These are phyloP conservation scores for Lactarius trivialis DNA, from an alignment of 768 basidiomycete species.

Conservation along the genomic window DNA sequence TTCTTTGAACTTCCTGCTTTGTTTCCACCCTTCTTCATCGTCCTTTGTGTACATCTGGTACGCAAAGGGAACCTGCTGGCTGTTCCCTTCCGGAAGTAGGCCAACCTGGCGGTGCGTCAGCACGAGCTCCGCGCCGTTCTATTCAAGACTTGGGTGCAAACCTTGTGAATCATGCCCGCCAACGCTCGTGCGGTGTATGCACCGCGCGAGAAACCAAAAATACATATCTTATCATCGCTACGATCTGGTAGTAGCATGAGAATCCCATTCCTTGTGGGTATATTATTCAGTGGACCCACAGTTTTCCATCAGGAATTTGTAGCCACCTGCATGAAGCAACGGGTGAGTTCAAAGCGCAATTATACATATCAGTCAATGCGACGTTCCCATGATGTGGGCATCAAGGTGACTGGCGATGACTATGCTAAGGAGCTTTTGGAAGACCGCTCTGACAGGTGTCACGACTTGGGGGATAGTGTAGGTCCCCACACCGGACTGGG, in stretches of 20 bases:
- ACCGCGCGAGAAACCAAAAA: constrained; percentile 78
- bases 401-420: constrained; percentile 57
- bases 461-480: constrained; percentile 58
- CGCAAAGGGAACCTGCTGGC: constrained; percentile 74
- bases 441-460: constrained; percentile 46
- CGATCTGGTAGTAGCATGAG: constrained; percentile 38
- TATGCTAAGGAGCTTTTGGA: constrained; percentile 51
- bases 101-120: constrained; percentile 43
- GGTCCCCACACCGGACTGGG: constrained; percentile 65
- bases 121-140: background rate
- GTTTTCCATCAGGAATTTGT: constrained; percentile 75
- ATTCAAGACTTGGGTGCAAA: constrained; percentile 19
- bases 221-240: constrained; percentile 64
- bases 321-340: constrained; percentile 42
- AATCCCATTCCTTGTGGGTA: background rate
- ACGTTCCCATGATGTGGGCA: constrained; percentile 62
- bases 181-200: constrained; percentile 65
- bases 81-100: constrained; percentile 59
- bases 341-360: background rate
- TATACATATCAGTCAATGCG: background rate
- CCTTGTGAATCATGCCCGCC: constrained; percentile 72
- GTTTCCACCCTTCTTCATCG: constrained; percentile 52
- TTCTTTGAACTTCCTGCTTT: constrained; percentile 35
- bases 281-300: constrained; percentile 39
- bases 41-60: constrained; percentile 64